Percentiles rank a stretch among this genome's conserved stretches.
Conservation (phyloP, 192 early-diverging fungal genomes). For the Spizellomyces punctatus region DNA sequence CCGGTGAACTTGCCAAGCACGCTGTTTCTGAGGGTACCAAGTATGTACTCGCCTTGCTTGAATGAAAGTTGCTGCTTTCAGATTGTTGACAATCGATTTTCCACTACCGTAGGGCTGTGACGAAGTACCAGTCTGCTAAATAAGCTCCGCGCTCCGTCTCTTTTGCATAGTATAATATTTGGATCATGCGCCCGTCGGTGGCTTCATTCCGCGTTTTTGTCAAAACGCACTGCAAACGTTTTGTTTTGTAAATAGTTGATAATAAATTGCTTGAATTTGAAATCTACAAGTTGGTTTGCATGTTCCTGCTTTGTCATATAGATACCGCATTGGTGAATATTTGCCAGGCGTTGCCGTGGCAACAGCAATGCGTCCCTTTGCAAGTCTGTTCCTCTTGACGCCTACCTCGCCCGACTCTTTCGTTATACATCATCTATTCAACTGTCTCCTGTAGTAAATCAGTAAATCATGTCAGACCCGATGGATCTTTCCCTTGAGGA, state of each 20-base stretch:
- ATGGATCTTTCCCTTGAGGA: constrained; percentile 33
- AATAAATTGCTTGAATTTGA: neutral
- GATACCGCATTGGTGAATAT: no score
- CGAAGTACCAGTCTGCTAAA: constrained; percentile 89
- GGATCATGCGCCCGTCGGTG: no score
- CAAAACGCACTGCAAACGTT: constrained; percentile 14
- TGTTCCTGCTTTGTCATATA: no score
- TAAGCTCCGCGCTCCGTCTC: constrained; percentile 22
- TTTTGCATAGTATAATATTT: neutral
- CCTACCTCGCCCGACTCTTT: no score
- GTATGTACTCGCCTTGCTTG: constrained; percentile 7
- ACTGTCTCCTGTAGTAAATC: neutral
- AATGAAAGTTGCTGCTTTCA: neutral
- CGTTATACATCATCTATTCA: no score
- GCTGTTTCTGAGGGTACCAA: constrained; percentile 98
- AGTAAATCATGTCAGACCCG: constrained; percentile 28
- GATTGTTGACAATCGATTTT: neutral
- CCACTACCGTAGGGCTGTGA: constrained; percentile 68
- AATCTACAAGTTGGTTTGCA: no score
- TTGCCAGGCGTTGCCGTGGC: no score
- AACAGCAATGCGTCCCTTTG: no score
- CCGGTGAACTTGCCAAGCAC: constrained; percentile 95
- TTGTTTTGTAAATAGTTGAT: constrained; percentile 5
- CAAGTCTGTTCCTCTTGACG: no score
- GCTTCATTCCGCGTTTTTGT: constrained; percentile 18